Base-by-base conservation (phyloP, 768 basidiomycete genomes). In the Tylopilus vinaceipallidus region DNA sequence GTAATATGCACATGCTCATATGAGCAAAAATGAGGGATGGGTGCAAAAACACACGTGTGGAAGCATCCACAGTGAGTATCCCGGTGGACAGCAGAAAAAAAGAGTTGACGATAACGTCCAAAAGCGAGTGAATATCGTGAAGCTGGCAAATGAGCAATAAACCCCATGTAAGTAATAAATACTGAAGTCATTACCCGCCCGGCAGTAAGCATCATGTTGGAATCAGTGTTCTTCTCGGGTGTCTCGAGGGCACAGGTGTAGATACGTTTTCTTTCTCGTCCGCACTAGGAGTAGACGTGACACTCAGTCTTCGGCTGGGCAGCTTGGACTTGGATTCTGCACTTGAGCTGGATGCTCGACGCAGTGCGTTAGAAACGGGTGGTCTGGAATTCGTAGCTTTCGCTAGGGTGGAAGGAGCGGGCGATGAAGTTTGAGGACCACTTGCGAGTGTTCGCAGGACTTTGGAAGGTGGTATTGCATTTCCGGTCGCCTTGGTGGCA, bases 211-310 rank as follows among this genome's bases (percentile, higher is more conserved):
- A 17, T 56, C 52, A 64, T 49, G 59, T 42, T 5, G 45, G 59
- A 17, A 55, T 34, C 41, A 53, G 51, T 7, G 30, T 37, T 56
- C 64, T 58, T 47, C 61, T 57, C 10, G 43, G 42, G 10, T 42
- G 39, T 40, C 54, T 63, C 41, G 30, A n/a, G 5, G 60, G 42
- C 35, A 39, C 46, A 30, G 66, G 66, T 46, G 57, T 63, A 17
- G 60, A 58, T 42, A 78, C 61, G 54, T 85, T 85, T 68, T 84
- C 82, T 68, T 84, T 85, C 61, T 84, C 82, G 45, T 78, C 75
- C 29, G 67, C 58, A 52, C 73, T 77, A 14, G 73, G 65, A 10
- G 72, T 70, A 47, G 60, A 62, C 10, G 70, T 74, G 11, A 65
- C 59, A 43, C 58, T 70, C 17, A 71, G 59, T 37, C 66, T 61